These are phyloP conservation scores for Monosporascus sp. DNA, from an alignment of 2,329 filamentous ascomycete genomes.

Conservation along the genomic window DNA sequence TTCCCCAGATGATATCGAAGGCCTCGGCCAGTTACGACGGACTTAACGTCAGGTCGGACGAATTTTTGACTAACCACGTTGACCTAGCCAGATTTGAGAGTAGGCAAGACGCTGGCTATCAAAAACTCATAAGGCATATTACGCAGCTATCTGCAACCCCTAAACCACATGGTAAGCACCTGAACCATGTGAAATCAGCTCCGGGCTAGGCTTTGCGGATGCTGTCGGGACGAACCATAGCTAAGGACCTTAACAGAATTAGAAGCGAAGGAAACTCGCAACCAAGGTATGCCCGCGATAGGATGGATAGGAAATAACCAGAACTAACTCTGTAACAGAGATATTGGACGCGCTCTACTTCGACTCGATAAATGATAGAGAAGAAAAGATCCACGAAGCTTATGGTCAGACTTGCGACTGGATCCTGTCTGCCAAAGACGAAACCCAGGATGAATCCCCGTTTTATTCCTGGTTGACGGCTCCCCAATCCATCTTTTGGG, in stretches of 20 bases:
- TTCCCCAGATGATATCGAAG: slow-evolving; percentile 23
- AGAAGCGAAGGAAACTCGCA: slow-evolving; percentile 22
- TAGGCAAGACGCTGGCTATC: slow-evolving; percentile 19
- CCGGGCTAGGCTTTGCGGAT: not conserved
- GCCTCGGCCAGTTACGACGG: slow-evolving; percentile 19
- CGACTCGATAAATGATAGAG: slow-evolving; percentile 25
- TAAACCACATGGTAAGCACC: not conserved
- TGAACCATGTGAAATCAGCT: not conserved
- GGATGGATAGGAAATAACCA: not conserved
- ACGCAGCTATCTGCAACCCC: slow-evolving; percentile 19
- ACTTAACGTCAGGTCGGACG: slow-evolving; percentile 23
- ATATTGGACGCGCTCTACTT: slow-evolving; percentile 25
- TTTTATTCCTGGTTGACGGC: slow-evolving; percentile 19
- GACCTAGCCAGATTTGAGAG: slow-evolving; percentile 21
- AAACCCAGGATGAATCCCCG: not conserved
- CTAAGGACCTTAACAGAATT: slow-evolving; percentile 14
- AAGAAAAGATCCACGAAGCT: slow-evolving; percentile 29
- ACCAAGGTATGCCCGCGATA: slow-evolving; percentile 20
- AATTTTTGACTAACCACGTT: slow-evolving; percentile 18
- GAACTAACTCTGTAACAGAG: slow-evolving; percentile 13
- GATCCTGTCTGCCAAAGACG: slow-evolving; percentile 27
- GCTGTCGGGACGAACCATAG: too few relatives aligned
- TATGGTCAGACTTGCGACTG: slow-evolving; percentile 39
- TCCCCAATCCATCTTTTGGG: slow-evolving; percentile 25
- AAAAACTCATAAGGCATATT: slow-evolving; percentile 19